Percentiles rank a stretch among this genome's conserved stretches.
Conservation (phyloP, 2,329 filamentous ascomycete genomes). For the Colletotrichum sublineola region DNA sequence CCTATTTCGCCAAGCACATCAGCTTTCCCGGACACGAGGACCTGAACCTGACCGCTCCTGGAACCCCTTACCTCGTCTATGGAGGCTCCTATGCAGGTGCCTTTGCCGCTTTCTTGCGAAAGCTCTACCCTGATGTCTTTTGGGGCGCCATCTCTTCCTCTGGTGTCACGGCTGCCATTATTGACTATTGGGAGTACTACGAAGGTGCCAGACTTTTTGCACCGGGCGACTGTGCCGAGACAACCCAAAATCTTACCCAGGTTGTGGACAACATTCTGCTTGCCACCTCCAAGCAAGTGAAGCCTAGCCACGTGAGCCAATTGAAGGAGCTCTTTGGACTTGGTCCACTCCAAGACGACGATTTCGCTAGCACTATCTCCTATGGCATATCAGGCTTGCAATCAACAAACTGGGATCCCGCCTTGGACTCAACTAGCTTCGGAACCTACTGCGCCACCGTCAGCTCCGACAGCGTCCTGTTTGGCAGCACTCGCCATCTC, state of each 20-base stretch:
- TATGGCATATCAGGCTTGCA: constrained; percentile 61
- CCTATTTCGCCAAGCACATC: constrained; percentile 82
- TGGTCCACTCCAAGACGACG: constrained; percentile 58
- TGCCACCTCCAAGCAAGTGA: constrained; percentile 52
- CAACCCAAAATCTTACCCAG: constrained; percentile 69
- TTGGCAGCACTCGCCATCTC: constrained; percentile 55
- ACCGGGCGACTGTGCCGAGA: constrained; percentile 72
- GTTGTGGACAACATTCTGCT: constrained; percentile 66
- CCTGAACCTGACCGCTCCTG: constrained; percentile 73
- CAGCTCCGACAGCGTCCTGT: constrained; percentile 57
- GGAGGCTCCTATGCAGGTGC: constrained; percentile 88
- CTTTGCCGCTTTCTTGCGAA: constrained; percentile 81
- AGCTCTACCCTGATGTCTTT: constrained; percentile 82
- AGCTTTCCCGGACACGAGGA: constrained; percentile 78
- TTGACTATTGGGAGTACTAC: constrained; percentile 78
- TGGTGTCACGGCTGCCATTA: constrained; percentile 82
- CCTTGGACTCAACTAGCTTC: constrained; percentile 56
- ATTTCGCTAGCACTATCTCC: constrained; percentile 62
- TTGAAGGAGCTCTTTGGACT: constrained; percentile 63
- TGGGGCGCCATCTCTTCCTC: constrained; percentile 86
- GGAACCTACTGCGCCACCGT: constrained; percentile 63
- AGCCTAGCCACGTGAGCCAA: constrained; percentile 5
- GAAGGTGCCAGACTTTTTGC: constrained; percentile 64
- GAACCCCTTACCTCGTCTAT: constrained; percentile 81
- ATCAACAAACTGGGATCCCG: constrained; percentile 67